Evolutionary conservation across 2,329 filamentous ascomycete species (phyloP), one percentile per base, ranked within the genome.

Genomic region (Colletotrichum sansevieriae): DNA sequence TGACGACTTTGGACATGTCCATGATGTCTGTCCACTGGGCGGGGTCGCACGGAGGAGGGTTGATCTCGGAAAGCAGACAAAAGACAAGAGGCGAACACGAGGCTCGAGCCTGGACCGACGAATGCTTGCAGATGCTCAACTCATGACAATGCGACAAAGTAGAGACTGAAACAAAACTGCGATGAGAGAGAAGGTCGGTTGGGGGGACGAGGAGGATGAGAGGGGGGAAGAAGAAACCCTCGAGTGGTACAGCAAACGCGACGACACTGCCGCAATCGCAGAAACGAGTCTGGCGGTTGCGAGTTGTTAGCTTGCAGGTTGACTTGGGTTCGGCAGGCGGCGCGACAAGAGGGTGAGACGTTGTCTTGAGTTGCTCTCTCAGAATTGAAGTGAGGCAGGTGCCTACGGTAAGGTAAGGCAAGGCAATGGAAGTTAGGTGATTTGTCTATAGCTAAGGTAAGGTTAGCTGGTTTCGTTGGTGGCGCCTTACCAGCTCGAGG

Each of bases 1-100:
- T 72, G 64, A 75, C 75, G 46, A 73, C 72, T 68, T 74, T 76
- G 56, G 73, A 73, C 67, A 77, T 63, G 65, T 77, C 79, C 81
- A 82, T 83, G 43, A n/a, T 56, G 63, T 29, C 37, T 35, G n/a
- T 52, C 46, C 6, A 29, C 29, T 29, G 29, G 41, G 41, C 29
- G 44, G 9, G 12, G 15, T 11, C 43, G 10, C 37, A 37, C 12
- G 39, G 13, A 11, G n/a, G 43, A 18, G 10, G 7, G 8, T 33
- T 37, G 22, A n/a, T 46, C 35, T 10, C 6, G 13, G 4, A 35
- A 9, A 55, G 22, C 8, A 4, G 12, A 35, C 9, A 29, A 49
- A 25, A 44, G 46, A 65, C 5, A 29, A 60, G 8, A 20, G 57
- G 22, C 20, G 33, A 8, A 25, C 25, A 25, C 12, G 37, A 33